A percentile compares a stretch with the other conserved stretches of the same genome.
Evolutionary conservation across 345 rosid species (phyloP).

Genomic region (Chamaenerion angustifolium): DNA sequence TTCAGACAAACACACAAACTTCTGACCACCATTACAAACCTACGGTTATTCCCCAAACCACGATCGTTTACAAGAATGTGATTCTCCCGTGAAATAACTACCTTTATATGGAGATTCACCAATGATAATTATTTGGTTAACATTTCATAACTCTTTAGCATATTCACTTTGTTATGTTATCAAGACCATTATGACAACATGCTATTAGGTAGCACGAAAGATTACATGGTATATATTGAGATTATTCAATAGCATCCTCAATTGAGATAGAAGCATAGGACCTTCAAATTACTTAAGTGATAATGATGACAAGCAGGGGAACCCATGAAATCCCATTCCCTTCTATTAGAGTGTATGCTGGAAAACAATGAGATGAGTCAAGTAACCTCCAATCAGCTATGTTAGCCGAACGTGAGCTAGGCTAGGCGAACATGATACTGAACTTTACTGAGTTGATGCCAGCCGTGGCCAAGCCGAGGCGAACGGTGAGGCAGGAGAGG

Average conservation of each 20-base stretch:
- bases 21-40: conserved; percentile 27
- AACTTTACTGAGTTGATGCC: too few relatives aligned
- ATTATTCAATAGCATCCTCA: too few relatives aligned
- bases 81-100: conserved; percentile 71
- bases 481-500: too few relatives aligned
- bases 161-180: too few relatives aligned
- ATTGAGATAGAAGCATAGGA: not conserved
- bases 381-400: not conserved
- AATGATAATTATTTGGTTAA: not conserved
- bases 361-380: not conserved
- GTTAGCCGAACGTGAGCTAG: too few relatives aligned
- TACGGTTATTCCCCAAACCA: conserved; percentile 44
- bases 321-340: not conserved
- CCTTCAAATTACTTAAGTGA: not conserved
- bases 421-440: too few relatives aligned
- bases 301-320: not conserved
- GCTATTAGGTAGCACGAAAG: too few relatives aligned
- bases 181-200: too few relatives aligned
- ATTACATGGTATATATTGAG: too few relatives aligned
- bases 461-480: too few relatives aligned
- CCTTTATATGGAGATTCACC: conserved; percentile 7
- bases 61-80: conserved; percentile 46
- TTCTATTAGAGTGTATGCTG: not conserved
- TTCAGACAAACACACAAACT: conserved; percentile 28
- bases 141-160: not conserved